Conservation (phyloP, 2,329 filamentous ascomycete genomes). For the Chaetomiaceae sp. region DNA sequence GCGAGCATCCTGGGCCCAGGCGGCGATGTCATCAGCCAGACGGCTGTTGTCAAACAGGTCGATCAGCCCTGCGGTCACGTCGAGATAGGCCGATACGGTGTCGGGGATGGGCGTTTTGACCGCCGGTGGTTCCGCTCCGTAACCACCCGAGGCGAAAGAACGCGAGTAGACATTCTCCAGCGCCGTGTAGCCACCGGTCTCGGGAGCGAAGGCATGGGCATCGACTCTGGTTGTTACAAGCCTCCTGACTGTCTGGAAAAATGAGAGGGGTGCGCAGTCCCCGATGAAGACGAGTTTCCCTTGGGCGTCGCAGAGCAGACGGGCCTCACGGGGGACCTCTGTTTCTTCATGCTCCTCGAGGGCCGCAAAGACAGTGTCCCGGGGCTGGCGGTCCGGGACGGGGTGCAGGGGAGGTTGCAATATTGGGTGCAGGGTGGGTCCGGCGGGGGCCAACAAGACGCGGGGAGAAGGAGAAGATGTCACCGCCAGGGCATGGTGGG, state of each 20-base stretch:
- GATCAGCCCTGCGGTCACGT: conserved; percentile 42
- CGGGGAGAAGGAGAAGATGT: neutral
- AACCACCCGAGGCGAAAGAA: neutral
- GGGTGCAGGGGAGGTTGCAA: neutral
- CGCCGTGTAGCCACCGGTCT: conserved; percentile 46
- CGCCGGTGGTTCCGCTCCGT: conserved; percentile 22
- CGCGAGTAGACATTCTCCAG: conserved; percentile 39
- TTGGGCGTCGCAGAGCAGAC: conserved; percentile 47
- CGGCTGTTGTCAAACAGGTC: conserved; percentile 43
- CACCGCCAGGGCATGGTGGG: neutral
- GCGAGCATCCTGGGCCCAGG: conserved; percentile 37
- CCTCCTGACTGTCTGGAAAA: conserved; percentile 51
- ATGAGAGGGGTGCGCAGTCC: conserved; percentile 51
- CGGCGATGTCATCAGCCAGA: conserved; percentile 37
- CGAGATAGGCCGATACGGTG: conserved; percentile 35
- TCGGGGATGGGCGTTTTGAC: conserved; percentile 28
- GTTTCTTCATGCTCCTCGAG: conserved; percentile 41
- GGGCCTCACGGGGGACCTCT: conserved; percentile 50
- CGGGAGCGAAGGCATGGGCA: conserved; percentile 46
- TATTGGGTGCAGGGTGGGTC: neutral
- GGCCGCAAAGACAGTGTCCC: conserved; percentile 1
- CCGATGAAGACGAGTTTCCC: conserved; percentile 53
- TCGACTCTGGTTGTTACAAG: conserved; percentile 47
- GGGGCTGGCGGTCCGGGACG: neutral
- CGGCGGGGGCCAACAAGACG: neutral